These are phyloP conservation scores for Globisporangium paroecandrum DNA, from an alignment of 352 stramenopile genomes.

Conservation along the genomic window DNA sequence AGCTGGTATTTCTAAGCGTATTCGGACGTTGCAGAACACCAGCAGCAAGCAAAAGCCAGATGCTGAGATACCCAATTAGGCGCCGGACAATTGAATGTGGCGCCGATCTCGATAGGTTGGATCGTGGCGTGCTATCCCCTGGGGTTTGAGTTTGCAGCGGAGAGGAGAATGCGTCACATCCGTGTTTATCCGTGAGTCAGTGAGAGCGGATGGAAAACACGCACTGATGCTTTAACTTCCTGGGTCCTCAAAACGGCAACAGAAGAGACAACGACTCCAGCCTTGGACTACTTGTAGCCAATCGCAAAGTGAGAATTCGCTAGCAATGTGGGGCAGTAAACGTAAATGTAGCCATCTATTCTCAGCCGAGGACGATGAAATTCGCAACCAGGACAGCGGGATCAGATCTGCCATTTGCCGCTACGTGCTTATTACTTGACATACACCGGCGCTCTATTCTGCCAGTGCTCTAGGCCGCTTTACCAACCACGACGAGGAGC, in stretches of 20 bases:
- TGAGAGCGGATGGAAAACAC: no score
- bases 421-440: no score
- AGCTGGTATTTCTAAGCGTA: background rate
- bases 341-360: conserved; percentile 3
- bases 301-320: background rate
- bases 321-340: background rate
- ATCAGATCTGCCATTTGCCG: background rate
- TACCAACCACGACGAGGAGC: background rate
- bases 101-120: background rate
- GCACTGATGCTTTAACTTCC: no score
- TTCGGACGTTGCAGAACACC: background rate
- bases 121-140: background rate
- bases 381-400: background rate
- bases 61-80: background rate
- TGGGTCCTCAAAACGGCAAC: background rate
- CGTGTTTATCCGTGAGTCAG: background rate
- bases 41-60: background rate
- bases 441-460: background rate
- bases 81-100: background rate
- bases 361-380: background rate
- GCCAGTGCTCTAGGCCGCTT: background rate
- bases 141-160: background rate
- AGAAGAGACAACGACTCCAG: background rate
- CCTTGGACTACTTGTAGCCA: background rate
- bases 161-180: background rate